Conservation (phyloP, 345 rosid species). For the Gossypium raimondii region DNA sequence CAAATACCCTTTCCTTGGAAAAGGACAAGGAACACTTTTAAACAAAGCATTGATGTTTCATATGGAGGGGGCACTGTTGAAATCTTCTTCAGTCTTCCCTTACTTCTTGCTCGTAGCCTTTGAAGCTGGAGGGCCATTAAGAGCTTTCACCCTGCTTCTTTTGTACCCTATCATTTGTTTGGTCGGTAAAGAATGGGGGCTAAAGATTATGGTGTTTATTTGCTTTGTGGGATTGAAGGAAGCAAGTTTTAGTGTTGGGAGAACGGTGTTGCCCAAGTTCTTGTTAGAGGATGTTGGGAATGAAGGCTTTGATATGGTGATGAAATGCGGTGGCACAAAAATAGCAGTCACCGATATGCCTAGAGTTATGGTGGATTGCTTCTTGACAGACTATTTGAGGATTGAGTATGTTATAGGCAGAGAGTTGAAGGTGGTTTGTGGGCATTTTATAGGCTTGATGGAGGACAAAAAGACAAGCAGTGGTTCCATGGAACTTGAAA, state of each 20-base stretch:
- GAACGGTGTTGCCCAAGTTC: constrained; percentile 52
- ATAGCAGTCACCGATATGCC: constrained; percentile 54
- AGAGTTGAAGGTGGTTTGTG: constrained; percentile 40
- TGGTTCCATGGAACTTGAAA: not conserved
- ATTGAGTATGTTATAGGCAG: constrained; percentile 47
- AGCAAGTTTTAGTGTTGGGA: constrained; percentile 34
- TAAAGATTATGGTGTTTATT: constrained; percentile 47
- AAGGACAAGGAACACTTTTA: not conserved
- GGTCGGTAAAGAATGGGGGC: constrained; percentile 32
- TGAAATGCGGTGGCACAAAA: constrained; percentile 30
- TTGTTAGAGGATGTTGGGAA: constrained; percentile 50
- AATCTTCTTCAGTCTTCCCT: constrained; percentile 46
- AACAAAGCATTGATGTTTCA: constrained; percentile 35
- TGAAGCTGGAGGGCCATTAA: constrained; percentile 51
- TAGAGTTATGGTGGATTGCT: constrained; percentile 57
- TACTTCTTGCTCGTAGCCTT: constrained; percentile 65
- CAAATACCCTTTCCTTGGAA: constrained; percentile 10
- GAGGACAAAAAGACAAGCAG: constrained; percentile 20
- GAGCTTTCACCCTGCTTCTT: constrained; percentile 45
- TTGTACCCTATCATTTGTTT: constrained; percentile 43
- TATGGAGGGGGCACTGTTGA: constrained; percentile 41
- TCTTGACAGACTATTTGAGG: constrained; percentile 44
- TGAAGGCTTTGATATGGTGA: constrained; percentile 47
- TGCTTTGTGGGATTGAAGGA: constrained; percentile 44
- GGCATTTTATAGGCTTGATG: constrained; percentile 48